Evolutionary conservation across 768 basidiomycete genomes (phyloP).

Genomic region (Kondoa malvinella): DNA sequence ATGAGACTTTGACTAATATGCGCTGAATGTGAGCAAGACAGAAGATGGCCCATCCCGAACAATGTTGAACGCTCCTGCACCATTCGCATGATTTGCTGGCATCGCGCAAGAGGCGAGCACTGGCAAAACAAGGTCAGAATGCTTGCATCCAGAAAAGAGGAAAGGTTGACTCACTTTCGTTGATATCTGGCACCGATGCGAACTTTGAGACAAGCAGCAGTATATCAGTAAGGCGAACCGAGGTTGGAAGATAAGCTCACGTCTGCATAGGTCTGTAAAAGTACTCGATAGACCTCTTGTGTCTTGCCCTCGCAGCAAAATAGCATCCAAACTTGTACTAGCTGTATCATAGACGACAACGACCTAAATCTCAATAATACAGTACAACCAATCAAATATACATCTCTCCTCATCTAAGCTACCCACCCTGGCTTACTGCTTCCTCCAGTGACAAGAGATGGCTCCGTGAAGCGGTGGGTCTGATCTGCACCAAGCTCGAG

Average conservation of each 20-base stretch:
- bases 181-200: neutral
- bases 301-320: no score
- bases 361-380: no score
- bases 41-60: slow-evolving; percentile 10
- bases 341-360: no score
- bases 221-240: neutral
- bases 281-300: slow-evolving; percentile 24
- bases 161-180: slow-evolving; percentile 1
- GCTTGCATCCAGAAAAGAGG: slow-evolving; percentile 2
- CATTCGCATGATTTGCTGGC: slow-evolving; percentile 21
- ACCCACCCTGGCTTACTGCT: no score
- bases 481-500: neutral
- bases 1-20: no score
- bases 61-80: slow-evolving; percentile 24
- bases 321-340: no score
- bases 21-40: neutral
- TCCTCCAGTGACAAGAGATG: no score
- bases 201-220: slow-evolving; percentile 1
- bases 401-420: no score
- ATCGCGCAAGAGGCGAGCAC: slow-evolving; percentile 24
- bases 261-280: slow-evolving; percentile 24
- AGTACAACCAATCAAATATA: no score
- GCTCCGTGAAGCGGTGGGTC: no score
- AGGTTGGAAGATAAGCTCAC: neutral
- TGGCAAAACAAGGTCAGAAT: slow-evolving; percentile 9